A percentile compares a stretch with the other conserved stretches of the same genome.
Evolutionary conservation across 2,329 filamentous ascomycete genomes (phyloP).

Genomic region (Exophiala lecanii-corni): DNA sequence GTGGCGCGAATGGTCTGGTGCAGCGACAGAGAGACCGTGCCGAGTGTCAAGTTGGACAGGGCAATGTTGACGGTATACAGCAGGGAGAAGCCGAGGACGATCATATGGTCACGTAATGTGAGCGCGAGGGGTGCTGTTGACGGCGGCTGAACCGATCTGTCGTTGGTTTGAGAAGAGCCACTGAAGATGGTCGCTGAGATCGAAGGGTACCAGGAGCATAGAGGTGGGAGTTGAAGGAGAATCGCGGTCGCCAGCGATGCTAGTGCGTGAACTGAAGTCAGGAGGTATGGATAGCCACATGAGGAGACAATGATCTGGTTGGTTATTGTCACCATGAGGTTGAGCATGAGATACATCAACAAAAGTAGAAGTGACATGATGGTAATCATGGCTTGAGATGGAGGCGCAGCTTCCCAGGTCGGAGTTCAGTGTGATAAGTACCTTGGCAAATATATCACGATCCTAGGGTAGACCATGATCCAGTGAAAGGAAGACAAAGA

Average conservation of each 20-base stretch:
- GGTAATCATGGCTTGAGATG: too few relatives aligned
- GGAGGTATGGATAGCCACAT: constrained; percentile 10
- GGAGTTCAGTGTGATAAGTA: too few relatives aligned
- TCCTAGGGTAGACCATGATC: too few relatives aligned
- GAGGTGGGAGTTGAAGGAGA: too few relatives aligned
- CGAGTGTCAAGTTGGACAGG: constrained; percentile 16
- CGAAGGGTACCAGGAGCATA: too few relatives aligned
- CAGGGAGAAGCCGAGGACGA: constrained; percentile 14
- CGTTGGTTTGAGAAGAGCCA: neutral
- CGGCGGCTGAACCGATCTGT: neutral
- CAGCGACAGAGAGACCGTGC: constrained; percentile 12
- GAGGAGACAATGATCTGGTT: constrained; percentile 11
- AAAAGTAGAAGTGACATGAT: neutral
- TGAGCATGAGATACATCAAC: constrained; percentile 14
- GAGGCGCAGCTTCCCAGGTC: too few relatives aligned
- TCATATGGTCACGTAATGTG: neutral
- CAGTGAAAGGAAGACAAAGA: too few relatives aligned
- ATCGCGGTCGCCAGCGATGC: constrained; percentile 8
- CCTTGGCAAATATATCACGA: too few relatives aligned
- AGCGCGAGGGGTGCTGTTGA: neutral
- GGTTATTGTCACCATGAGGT: constrained; percentile 16
- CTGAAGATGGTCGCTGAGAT: too few relatives aligned
- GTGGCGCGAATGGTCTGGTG: constrained; percentile 19
- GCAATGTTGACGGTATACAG: constrained; percentile 19
- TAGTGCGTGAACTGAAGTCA: constrained; percentile 13